Base-by-base conservation (phyloP, 371 early-diverging fungal species). In the Mucor saturninus region DNA sequence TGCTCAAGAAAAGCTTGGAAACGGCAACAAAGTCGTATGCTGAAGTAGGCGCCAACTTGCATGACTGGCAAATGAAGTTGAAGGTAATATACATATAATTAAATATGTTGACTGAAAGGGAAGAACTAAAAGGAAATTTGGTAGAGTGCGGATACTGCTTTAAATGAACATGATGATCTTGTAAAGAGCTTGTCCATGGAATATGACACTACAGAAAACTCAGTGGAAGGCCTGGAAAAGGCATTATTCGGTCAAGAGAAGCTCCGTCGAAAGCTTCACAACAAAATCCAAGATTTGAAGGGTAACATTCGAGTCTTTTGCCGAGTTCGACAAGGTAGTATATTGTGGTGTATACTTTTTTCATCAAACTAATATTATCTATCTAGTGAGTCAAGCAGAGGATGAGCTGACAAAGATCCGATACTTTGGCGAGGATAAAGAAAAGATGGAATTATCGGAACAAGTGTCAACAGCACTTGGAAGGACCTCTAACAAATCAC, bases 301-400 rank as follows among this genome's bases (percentile, higher is more conserved):
- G 99, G 99, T 45, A 95, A 97, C 62, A 97, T 99, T 55, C 89
- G 99, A 29, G 98, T 98, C 13, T 97, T 99, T 73, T 98, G 98
- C 74, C 80, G 99, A 46, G 92, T 99, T 13, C 88, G 98, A 39
- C 99, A 69, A 4, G 35, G 35, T 35, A 35, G 21, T 21, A 21
- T 21, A 21, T 21, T 21, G 21, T 21, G 21, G 21, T 21, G 21
- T 21, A 21, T 21, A 21, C 21, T 21, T 21, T 21, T 21, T 35
- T 35, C 0, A 35, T 35, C 35, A 35, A 35, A 0, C 8, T 6
- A 35, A 35, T 69, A 59, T 5, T 13, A 30, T 9, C 6, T 26
- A 9, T 28, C 5, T 21, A 37, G 11, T 21, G 35, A 5, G 42
- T 51, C 26, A 38, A 40, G 15, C 32, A 11, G 37, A 61, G 49